These are phyloP conservation scores for Pseudozyma sp. DNA, from an alignment of 1,284 basidiomycete genomes.

Conservation along the genomic window DNA sequence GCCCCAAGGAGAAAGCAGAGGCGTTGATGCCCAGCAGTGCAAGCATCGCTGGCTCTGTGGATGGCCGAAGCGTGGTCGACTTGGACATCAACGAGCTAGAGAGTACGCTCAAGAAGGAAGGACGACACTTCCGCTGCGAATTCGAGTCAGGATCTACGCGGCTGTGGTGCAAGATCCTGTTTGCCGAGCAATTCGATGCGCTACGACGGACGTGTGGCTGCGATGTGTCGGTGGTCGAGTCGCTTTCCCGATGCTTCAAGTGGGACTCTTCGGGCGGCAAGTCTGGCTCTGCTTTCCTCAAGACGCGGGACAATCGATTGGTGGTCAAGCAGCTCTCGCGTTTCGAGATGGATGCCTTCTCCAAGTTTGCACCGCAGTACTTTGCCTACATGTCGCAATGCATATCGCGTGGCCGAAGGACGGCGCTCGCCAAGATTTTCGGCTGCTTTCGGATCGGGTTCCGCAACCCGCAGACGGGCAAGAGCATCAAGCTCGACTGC, in stretches of 20 bases:
- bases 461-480: slow-evolving; percentile 81
- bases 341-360: slow-evolving; percentile 92
- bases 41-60: slow-evolving; percentile 62
- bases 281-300: slow-evolving; percentile 94
- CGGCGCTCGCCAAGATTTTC: slow-evolving; percentile 94
- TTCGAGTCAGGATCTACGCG: slow-evolving; percentile 79
- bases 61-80: slow-evolving; percentile 49
- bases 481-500: slow-evolving; percentile 90
- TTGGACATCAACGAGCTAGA: slow-evolving; percentile 50
- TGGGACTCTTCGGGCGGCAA: slow-evolving; percentile 97
- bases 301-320: slow-evolving; percentile 90
- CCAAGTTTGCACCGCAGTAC: slow-evolving; percentile 95
- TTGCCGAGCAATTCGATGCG: slow-evolving; percentile 96
- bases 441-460: slow-evolving; percentile 97
- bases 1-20: slow-evolving; percentile 35
- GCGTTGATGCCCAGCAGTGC: slow-evolving; percentile 75
- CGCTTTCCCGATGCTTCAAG: slow-evolving; percentile 90
- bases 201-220: slow-evolving; percentile 91
- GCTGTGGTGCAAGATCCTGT: slow-evolving; percentile 90
- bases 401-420: slow-evolving; percentile 78
- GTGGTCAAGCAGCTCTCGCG: slow-evolving; percentile 96
- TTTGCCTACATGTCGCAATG: slow-evolving; percentile 89
- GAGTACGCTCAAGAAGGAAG: slow-evolving; percentile 58
- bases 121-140: slow-evolving; percentile 66
- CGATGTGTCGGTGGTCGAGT: slow-evolving; percentile 91